Base-by-base conservation (phyloP, 202 grass and related monocot genomes). In the Panicum virgatum region DNA sequence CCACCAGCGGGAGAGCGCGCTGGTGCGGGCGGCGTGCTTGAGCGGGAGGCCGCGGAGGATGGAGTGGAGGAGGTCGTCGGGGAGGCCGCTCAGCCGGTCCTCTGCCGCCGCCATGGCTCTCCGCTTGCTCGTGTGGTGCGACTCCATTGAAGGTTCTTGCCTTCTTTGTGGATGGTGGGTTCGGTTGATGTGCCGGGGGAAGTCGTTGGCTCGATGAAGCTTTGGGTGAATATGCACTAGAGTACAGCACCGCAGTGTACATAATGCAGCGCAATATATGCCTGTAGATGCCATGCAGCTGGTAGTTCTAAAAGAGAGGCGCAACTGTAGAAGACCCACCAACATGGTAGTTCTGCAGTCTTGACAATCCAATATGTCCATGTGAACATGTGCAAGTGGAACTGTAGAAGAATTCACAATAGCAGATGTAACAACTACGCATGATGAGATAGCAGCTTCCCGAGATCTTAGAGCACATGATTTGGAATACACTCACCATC, bases 11-110 rank as follows among this genome's bases (percentile, higher is more conserved):
- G 85, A 90, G 45, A 93, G 82, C 32, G 63, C 37, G 79, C 82
- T 88, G 9, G 91, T 90, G 32, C 82, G 38, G 25, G 39, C 70
- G 25, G 88, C 85, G 1, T 45, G 29, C 26, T 88, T 93, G 38
- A 93, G 83, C 18, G 82, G 75, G 20, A 93, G 5, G 37, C 5
- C 34, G 52, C 29, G 67, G 36, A 93, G 82, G 46, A 93, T 88
- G 51, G 73, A 84, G 68, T 83, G 79, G 14, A 88, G 85, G 44
- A 93, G 18, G 42, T 81, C 73, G 38, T 93, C 69, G 29, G 88
- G 88, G 42, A 90, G 88, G 56, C 42, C 46, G 76, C 88, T 90
- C 29, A 94, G 85, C 54, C 79, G 56, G 62, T 90, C 88, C 20
- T 48, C 14, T 0, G 1, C 73, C 48, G 5, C 30, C 11, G 2